Conservation (phyloP, 305 asterid species). For the Fraxinus dipetala region DNA sequence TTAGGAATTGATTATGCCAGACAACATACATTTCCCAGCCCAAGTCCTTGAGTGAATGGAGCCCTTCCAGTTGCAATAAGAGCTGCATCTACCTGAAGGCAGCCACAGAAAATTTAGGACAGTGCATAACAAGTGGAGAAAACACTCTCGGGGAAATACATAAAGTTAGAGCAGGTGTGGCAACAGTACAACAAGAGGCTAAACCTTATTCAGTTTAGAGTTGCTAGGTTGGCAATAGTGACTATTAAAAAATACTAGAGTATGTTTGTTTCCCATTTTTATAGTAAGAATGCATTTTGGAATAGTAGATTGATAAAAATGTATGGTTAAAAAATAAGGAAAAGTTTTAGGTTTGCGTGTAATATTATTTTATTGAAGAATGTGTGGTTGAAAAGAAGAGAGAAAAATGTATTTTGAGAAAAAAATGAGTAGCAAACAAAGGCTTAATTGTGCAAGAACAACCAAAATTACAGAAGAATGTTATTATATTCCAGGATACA, state of each 20-base stretch:
- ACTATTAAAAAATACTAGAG: background rate
- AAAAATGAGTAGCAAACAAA: too few relatives aligned
- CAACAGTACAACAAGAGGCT: background rate
- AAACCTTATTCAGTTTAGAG: background rate
- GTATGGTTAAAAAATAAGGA: too few relatives aligned
- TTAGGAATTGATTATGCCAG: constrained; percentile 9
- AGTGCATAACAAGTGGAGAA: constrained; percentile 18
- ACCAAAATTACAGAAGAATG: background rate
- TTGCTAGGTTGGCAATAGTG: background rate
- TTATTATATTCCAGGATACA: constrained; percentile 5
- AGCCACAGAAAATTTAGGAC: constrained; percentile 12
- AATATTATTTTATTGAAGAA: too few relatives aligned
- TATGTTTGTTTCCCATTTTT: too few relatives aligned
- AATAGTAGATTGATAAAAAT: too few relatives aligned
- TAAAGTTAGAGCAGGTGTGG: background rate
- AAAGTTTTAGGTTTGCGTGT: too few relatives aligned
- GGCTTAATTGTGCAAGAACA: constrained; percentile 8
- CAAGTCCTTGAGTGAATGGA: constrained; percentile 93
- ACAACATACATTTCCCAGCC: constrained; percentile 79
- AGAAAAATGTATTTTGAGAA: too few relatives aligned
- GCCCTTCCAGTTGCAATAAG: constrained; percentile 97
- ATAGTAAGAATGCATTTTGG: too few relatives aligned
- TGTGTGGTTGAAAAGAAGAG: too few relatives aligned
- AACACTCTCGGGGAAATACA: background rate
- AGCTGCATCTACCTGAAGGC: constrained; percentile 89